phyloP scores from a whole-genome alignment of 1,139 yeast species.

The Blastobotrys buckinghamii region DNA sequence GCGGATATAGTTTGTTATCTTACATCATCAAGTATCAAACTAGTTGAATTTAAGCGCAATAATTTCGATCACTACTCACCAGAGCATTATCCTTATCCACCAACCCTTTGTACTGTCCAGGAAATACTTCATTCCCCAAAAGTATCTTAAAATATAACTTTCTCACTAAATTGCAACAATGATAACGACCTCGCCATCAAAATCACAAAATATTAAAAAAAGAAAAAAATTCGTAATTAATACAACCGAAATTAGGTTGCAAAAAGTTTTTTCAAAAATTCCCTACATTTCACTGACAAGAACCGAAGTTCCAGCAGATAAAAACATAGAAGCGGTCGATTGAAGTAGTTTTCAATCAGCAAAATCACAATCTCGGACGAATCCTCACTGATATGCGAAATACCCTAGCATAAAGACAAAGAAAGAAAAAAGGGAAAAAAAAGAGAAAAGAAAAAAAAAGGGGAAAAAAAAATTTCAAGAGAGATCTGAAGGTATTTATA shows the following conservation, averaged over 20 bases:
- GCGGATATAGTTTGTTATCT: no score
- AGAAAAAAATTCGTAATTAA: not conserved
- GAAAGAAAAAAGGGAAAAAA: constrained; percentile 34
- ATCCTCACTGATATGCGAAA: constrained; percentile 99
- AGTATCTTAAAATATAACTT: no score
- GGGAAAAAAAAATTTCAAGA: not conserved
- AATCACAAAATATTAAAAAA: not conserved
- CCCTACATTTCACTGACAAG: constrained; percentile 42
- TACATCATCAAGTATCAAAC: no score
- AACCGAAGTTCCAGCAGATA: constrained; percentile 10
- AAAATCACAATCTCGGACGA: constrained; percentile 99
- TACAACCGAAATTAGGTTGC: not conserved
- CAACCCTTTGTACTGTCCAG: no score
- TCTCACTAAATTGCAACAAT: not conserved
- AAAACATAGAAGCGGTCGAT: constrained; percentile 92
- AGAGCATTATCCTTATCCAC: no score
- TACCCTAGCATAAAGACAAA: constrained; percentile 99
- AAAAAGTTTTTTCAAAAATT: constrained; percentile 59
- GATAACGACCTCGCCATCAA: not conserved
- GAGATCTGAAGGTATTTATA: not conserved
- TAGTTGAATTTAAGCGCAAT: no score
- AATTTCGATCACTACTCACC: no score
- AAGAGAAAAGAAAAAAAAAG: constrained; percentile 5
- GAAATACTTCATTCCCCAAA: no score
- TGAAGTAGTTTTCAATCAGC: constrained; percentile 99